phyloP scores from a whole-genome alignment of 1,139 yeast genomes.

The Suhomyces yuchorum region DNA sequence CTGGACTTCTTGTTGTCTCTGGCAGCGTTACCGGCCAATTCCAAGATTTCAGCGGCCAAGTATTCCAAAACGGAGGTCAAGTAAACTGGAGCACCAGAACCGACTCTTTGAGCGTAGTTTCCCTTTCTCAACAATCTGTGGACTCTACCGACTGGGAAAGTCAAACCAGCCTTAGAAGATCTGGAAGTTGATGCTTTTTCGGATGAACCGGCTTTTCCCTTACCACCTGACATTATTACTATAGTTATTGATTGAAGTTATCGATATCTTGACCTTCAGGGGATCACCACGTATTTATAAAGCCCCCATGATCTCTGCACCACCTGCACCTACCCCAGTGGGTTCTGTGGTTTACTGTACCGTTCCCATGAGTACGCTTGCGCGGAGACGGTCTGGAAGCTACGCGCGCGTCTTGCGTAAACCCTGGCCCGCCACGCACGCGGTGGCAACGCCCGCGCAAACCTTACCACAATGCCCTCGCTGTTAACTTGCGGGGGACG shows the following conservation, averaged over 20 bases:
- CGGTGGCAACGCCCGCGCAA: not conserved
- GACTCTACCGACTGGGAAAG: constrained; percentile 59
- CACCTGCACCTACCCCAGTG: not conserved
- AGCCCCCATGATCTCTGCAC: constrained; percentile 4
- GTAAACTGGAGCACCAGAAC: constrained; percentile 59
- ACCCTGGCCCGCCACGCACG: constrained; percentile 4
- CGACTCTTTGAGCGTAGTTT: constrained; percentile 58
- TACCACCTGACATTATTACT: constrained; percentile 52
- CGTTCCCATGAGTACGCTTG: constrained; percentile 10
- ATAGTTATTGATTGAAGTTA: constrained; percentile 12
- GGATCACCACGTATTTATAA: constrained; percentile 10
- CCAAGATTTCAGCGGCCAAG: constrained; percentile 57
- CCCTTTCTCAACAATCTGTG: constrained; percentile 58
- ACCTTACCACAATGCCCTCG: not conserved
- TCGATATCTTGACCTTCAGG: constrained; percentile 10
- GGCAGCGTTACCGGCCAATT: constrained; percentile 60
- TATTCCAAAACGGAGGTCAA: constrained; percentile 55
- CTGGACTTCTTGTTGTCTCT: constrained; percentile 61
- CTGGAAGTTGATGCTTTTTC: constrained; percentile 57
- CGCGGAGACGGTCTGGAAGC: constrained; percentile 8
- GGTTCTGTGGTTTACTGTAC: constrained; percentile 9
- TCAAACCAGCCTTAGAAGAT: constrained; percentile 56
- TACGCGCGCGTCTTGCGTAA: constrained; percentile 13
- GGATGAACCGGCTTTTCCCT: constrained; percentile 55
- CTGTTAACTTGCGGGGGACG: not conserved